phyloP scores from a whole-genome alignment of 208 protist genomes.

The Lotmaria passim region DNA sequence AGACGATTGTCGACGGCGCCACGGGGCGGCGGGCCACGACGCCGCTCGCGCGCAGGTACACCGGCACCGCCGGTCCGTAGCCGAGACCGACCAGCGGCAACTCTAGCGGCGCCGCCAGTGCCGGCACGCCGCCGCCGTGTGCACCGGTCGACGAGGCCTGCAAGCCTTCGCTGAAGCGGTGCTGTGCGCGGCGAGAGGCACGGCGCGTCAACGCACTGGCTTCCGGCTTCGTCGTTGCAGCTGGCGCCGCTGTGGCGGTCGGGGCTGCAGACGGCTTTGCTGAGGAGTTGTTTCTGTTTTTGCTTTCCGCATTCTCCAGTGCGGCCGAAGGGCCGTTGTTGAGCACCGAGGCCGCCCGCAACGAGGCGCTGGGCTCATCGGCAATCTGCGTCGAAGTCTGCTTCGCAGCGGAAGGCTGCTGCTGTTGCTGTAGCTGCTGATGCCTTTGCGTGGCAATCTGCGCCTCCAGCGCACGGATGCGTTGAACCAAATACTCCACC shows the following conservation, averaged over 20 bases:
- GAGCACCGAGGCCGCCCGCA: not conserved
- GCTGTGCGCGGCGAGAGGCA: constrained; percentile 10
- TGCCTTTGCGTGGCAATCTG: constrained; percentile 37
- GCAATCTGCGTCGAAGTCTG: not conserved
- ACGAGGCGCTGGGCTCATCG: not conserved
- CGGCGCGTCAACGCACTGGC: not conserved
- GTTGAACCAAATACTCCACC: constrained; percentile 79
- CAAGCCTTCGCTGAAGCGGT: constrained; percentile 8
- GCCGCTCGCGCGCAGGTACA: constrained; percentile 59
- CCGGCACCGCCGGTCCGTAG: constrained; percentile 37
- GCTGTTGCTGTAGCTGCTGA: not conserved
- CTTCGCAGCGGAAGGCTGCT: not conserved
- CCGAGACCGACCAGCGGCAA: constrained; percentile 62
- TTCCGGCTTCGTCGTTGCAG: not conserved
- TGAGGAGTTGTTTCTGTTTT: not conserved
- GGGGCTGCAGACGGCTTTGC: not conserved
- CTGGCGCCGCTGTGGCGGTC: not conserved
- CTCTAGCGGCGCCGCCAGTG: constrained; percentile 11
- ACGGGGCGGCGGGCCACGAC: constrained; percentile 51
- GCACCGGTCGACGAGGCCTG: not conserved
- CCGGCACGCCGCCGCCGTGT: constrained; percentile 2
- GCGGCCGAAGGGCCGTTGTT: constrained; percentile 4
- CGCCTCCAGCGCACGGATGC: constrained; percentile 40
- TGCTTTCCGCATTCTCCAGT: not conserved
- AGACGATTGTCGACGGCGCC: constrained; percentile 28